Conservation (phyloP, 352 stramenopile species). For the Pythium vanterpoolii region DNA sequence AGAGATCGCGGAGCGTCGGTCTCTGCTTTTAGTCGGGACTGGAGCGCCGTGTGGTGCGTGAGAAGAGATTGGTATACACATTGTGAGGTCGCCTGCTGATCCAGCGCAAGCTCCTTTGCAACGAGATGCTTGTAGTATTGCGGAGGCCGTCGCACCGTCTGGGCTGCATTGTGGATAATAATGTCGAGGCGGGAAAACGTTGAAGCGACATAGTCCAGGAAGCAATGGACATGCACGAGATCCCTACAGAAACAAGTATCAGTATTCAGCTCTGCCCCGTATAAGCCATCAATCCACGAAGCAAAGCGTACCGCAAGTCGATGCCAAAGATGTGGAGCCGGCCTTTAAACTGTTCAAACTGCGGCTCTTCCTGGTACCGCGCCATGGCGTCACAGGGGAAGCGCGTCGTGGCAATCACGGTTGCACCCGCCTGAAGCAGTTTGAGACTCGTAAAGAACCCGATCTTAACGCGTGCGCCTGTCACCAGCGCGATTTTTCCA, state of each 20-base stretch:
- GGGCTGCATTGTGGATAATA: slow-evolving; percentile 97
- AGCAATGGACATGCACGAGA: slow-evolving; percentile 92
- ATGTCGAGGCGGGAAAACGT: slow-evolving; percentile 89
- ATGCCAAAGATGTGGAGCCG: slow-evolving; percentile 94
- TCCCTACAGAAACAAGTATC: slow-evolving; percentile 41
- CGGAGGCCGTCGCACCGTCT: slow-evolving; percentile 92
- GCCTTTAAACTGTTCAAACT: slow-evolving; percentile 91
- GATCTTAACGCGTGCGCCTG: slow-evolving; percentile 95
- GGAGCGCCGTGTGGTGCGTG: slow-evolving; percentile 37
- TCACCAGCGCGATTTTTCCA: slow-evolving; percentile 91
- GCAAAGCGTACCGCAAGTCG: slow-evolving; percentile 67
- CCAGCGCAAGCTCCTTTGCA: slow-evolving; percentile 54
- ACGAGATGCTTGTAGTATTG: slow-evolving; percentile 92
- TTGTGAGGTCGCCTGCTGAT: slow-evolving; percentile 12
- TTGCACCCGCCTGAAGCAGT: slow-evolving; percentile 87
- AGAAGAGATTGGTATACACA: slow-evolving; percentile 33
- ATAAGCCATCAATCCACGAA: neutral
- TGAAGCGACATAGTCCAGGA: slow-evolving; percentile 84
- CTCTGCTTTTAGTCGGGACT: neutral
- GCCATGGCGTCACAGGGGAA: slow-evolving; percentile 91
- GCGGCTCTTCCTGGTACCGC: slow-evolving; percentile 86
- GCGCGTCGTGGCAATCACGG: slow-evolving; percentile 92
- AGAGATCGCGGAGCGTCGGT: neutral
- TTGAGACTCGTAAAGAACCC: slow-evolving; percentile 92
- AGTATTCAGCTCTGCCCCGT: neutral